Conservation (phyloP, 805 yeast species). For the Candida chilensis region DNA sequence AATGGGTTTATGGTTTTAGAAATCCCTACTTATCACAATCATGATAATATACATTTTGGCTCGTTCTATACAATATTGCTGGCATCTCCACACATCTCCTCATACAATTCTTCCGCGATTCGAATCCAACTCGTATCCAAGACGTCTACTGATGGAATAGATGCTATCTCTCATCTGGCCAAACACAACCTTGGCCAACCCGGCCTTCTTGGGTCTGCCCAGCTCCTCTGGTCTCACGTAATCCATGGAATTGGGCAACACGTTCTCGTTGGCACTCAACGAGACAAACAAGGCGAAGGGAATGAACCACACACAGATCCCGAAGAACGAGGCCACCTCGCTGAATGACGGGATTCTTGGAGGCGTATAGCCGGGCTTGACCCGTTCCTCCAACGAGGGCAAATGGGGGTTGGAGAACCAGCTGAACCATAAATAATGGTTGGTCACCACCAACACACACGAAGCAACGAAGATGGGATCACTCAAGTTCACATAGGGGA, state of each 20-base stretch:
- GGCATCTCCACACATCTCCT: no score
- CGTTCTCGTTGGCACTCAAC: constrained; percentile 84
- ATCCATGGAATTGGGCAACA: constrained; percentile 48
- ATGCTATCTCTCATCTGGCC: constrained; percentile 38
- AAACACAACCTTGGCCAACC: constrained; percentile 61
- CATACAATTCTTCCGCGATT: constrained; percentile 40
- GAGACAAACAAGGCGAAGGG: constrained; percentile 91
- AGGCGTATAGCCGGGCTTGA: constrained; percentile 48
- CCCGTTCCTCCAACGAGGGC: constrained; percentile 57
- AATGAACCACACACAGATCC: constrained; percentile 85
- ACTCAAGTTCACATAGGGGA: constrained; percentile 75
- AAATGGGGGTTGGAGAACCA: constrained; percentile 67
- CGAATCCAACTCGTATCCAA: constrained; percentile 60
- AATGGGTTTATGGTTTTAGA: no score
- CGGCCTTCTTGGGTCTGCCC: constrained; percentile 21
- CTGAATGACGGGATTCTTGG: constrained; percentile 73
- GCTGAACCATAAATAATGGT: constrained; percentile 87
- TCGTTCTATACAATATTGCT: no score
- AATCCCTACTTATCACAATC: no score
- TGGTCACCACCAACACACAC: constrained; percentile 63
- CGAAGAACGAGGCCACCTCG: constrained; percentile 93
- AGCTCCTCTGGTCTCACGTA: constrained; percentile 9
- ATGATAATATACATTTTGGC: no score
- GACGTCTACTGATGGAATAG: constrained; percentile 35
- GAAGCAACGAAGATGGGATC: constrained; percentile 65